These are phyloP conservation scores for Lumnitzera racemosa DNA, from an alignment of 345 rosid species.

Conservation along the genomic window DNA sequence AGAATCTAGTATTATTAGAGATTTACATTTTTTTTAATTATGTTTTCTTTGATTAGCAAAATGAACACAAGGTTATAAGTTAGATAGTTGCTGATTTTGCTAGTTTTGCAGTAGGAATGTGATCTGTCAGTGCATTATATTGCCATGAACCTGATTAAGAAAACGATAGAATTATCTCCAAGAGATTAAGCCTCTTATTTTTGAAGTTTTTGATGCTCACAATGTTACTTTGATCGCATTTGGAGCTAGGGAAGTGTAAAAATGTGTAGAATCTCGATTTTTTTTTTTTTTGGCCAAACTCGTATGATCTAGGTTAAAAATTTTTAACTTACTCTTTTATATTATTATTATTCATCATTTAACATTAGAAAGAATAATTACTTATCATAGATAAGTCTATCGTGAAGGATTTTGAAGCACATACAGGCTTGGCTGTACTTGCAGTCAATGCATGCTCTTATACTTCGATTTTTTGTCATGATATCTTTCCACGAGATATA, in stretches of 20 bases:
- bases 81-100: background rate
- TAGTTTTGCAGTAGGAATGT: constrained; percentile 37
- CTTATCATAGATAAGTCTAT: background rate
- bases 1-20: background rate
- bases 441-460: constrained; percentile 14
- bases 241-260: constrained; percentile 62
- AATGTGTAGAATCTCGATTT: constrained; percentile 9
- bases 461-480: constrained; percentile 16
- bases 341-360: background rate
- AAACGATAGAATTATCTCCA: constrained; percentile 25
- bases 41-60: background rate
- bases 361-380: no score
- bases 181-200: constrained; percentile 49
- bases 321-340: background rate
- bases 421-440: constrained; percentile 36
- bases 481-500: constrained; percentile 48
- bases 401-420: constrained; percentile 48
- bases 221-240: constrained; percentile 52
- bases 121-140: constrained; percentile 36
- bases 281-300: constrained; percentile 8
- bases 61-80: background rate
- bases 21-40: background rate
- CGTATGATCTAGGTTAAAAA: constrained; percentile 42
- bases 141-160: constrained; percentile 43
- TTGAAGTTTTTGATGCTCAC: constrained; percentile 43